Percentiles rank a stretch among this genome's conserved stretches.
These are phyloP conservation scores for Coemansia sp. DNA, from an alignment of 192 early-diverging fungal genomes.

Conservation along the genomic window DNA sequence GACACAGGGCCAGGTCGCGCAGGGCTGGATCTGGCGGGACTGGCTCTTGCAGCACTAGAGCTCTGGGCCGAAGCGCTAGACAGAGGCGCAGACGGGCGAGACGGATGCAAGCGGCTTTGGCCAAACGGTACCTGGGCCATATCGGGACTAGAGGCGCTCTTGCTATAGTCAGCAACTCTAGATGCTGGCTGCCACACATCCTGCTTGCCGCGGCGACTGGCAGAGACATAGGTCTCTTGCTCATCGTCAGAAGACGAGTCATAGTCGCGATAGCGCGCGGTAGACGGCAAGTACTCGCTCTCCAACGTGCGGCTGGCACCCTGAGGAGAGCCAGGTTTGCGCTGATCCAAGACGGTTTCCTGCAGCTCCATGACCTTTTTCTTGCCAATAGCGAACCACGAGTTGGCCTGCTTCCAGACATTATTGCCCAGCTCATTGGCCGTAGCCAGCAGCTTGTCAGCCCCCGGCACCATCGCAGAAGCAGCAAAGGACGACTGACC, in stretches of 20 bases:
- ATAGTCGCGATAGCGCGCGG: conserved; percentile 29
- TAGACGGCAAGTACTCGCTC: conserved; percentile 6
- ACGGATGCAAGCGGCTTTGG: not conserved
- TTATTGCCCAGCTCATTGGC: conserved; percentile 50
- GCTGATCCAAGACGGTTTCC: conserved; percentile 41
- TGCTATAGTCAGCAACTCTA: not conserved
- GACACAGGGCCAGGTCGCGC: not conserved
- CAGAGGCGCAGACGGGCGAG: not conserved
- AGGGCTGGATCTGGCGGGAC: not conserved
- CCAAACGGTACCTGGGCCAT: not conserved
- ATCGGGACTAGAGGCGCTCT: not conserved
- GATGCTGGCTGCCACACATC: not conserved
- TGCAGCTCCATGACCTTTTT: conserved; percentile 53
- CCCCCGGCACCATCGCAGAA: conserved; percentile 5
- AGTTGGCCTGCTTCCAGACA: conserved; percentile 54
- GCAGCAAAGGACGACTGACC: not conserved
- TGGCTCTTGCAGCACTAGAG: not conserved
- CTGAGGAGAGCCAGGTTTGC: conserved; percentile 2
- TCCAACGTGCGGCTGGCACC: not conserved
- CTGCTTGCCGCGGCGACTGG: conserved; percentile 21
- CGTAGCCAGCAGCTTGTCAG: conserved; percentile 42
- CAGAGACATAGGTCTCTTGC: conserved; percentile 23
- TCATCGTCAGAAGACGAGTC: conserved; percentile 31
- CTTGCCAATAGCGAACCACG: conserved; percentile 55
- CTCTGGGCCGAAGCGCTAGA: not conserved